phyloP scores from a whole-genome alignment of 805 yeast species.

The Wickerhamiella azymoides region DNA sequence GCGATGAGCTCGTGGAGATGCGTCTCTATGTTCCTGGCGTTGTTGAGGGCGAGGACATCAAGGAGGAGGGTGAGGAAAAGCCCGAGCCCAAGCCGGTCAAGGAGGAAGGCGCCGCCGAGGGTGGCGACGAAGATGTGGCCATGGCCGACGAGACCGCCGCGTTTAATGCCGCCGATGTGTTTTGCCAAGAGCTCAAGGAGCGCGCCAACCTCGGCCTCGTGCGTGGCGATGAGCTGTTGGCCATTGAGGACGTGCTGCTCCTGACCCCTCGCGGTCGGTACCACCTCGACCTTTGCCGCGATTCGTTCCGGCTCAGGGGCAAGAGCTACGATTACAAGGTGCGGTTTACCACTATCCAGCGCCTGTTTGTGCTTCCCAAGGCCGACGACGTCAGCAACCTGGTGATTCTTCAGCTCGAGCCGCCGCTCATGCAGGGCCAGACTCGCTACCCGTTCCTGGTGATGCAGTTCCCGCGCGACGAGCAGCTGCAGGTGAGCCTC shows the following conservation, averaged over 20 bases:
- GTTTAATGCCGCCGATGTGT: conserved; percentile 63
- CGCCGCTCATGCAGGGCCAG: conserved; percentile 96
- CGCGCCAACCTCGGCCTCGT: conserved; percentile 89
- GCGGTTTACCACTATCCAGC: conserved; percentile 76
- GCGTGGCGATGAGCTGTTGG: conserved; percentile 87
- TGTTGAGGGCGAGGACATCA: conserved; percentile 32
- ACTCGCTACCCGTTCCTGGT: conserved; percentile 89
- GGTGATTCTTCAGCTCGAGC: conserved; percentile 81
- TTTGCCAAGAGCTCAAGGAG: conserved; percentile 83
- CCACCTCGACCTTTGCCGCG: conserved; percentile 85
- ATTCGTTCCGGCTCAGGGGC: conserved; percentile 82
- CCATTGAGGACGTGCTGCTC: conserved; percentile 80
- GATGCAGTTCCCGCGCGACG: conserved; percentile 80
- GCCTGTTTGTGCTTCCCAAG: conserved; percentile 84
- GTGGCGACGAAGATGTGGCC: conserved; percentile 13
- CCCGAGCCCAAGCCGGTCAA: conserved; percentile 16
- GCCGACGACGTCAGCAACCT: conserved; percentile 87
- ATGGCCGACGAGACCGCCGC: conserved; percentile 29
- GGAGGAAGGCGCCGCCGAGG: conserved; percentile 20
- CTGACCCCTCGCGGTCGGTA: conserved; percentile 98
- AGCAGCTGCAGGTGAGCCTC: conserved; percentile 79
- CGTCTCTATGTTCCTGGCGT: conserved; percentile 88
- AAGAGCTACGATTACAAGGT: conserved; percentile 95
- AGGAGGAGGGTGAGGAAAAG: conserved; percentile 25
- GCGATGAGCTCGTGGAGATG: conserved; percentile 93